Percentiles rank a stretch among this genome's conserved stretches.
phyloP scores from a whole-genome alignment of 768 basidiomycete species.

The Pleurotus giganteus region DNA sequence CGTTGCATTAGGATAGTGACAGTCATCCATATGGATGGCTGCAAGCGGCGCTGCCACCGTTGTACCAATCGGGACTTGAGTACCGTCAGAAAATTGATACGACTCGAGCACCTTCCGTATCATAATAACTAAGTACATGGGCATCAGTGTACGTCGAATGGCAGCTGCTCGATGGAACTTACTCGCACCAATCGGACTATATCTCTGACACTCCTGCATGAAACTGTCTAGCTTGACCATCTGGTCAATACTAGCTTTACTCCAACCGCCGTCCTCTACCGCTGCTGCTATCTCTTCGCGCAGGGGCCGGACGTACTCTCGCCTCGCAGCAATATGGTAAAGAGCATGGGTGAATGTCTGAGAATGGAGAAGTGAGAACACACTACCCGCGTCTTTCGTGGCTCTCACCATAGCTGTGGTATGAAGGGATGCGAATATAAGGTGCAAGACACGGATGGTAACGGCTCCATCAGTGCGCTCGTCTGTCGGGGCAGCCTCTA shows the following conservation, averaged over 20 bases:
- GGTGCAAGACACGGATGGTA: conserved; percentile 23
- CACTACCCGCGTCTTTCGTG: background rate
- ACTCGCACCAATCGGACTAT: conserved; percentile 20
- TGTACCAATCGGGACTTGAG: conserved; percentile 13
- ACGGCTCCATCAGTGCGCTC: conserved; percentile 11
- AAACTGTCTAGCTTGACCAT: conserved; percentile 36
- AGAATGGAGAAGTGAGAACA: background rate
- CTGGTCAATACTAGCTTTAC: conserved; percentile 26
- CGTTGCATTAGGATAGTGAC: background rate
- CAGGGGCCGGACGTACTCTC: conserved; percentile 18
- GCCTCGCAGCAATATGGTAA: conserved; percentile 19
- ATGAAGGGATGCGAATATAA: conserved; percentile 36
- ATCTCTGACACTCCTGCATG: conserved; percentile 29
- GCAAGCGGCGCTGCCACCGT: conserved; percentile 6
- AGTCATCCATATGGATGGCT: conserved; percentile 13
- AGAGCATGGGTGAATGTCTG: conserved; percentile 21
- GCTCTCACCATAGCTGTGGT: conserved; percentile 22
- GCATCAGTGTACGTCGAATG: background rate
- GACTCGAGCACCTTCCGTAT: conserved; percentile 11
- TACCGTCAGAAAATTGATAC: conserved; percentile 17
- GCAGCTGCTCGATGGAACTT: background rate
- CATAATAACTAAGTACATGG: background rate
- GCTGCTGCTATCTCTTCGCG: conserved; percentile 22
- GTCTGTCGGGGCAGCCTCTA: conserved; percentile 14
- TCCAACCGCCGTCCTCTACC: conserved; percentile 24